These are phyloP conservation scores for Fagopyrum tataricum DNA, from an alignment of 148 eudicot species.

Conservation along the genomic window DNA sequence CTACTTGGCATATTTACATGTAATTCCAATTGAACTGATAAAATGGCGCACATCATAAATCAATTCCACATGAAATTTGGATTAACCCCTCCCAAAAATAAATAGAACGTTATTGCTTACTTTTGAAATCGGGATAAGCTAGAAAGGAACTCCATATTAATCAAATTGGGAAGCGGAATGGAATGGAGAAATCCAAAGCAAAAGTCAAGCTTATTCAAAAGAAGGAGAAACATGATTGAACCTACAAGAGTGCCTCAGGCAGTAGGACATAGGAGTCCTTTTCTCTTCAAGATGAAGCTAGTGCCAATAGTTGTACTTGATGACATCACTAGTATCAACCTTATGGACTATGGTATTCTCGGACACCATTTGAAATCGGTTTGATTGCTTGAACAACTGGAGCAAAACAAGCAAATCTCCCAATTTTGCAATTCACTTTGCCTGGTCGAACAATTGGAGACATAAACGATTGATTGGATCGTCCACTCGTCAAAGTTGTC, in stretches of 20 bases:
- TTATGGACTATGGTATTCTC: conserved; percentile 56
- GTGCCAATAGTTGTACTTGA: conserved; percentile 74
- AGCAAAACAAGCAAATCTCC: neutral
- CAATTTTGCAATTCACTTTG: neutral
- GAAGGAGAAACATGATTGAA: neutral
- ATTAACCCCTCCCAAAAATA: neutral
- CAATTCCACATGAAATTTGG: neutral
- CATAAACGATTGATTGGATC: neutral
- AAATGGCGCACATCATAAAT: neutral
- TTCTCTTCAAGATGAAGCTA: conserved; percentile 85
- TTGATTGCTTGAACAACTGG: neutral
- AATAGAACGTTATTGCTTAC: neutral
- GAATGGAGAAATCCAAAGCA: neutral
- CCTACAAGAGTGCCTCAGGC: conserved; percentile 74
- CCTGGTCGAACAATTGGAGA: neutral
- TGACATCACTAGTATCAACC: conserved; percentile 58
- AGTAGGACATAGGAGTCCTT: conserved; percentile 77
- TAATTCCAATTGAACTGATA: neutral
- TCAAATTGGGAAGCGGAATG: neutral
- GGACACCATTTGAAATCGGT: conserved; percentile 22
- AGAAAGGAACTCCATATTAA: neutral
- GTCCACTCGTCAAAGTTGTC: too few relatives aligned
- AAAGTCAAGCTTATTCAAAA: neutral
- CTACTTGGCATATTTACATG: neutral
- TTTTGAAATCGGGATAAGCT: neutral